Evolutionary conservation across 2,329 filamentous ascomycete species (phyloP), one percentile per base, ranked within the genome.

Genomic region (Fusarium paranaense): DNA sequence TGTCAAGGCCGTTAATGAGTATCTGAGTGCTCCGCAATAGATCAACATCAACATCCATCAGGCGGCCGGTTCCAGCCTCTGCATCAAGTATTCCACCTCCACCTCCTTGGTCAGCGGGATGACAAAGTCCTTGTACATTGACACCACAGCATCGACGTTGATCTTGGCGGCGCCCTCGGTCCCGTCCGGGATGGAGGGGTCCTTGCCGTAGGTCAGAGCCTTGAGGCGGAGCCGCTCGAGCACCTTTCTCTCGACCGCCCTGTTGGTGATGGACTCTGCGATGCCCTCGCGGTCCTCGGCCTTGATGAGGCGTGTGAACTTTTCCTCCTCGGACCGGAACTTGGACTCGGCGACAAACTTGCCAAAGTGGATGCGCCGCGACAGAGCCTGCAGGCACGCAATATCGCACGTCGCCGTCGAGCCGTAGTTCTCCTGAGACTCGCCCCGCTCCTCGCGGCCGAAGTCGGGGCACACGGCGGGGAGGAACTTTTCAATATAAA

Each of bases 341-440:
- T 99, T 99, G 69, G 93, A 92, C 87, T 99, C 97, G 50, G 97
- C 97, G 10, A 99, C 97, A 80, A 98, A 98, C 85, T 98, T 99
- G 77, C 97, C 97, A 85, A 98, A 99, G 84, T 99, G 97, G 77
- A 99, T 97, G 64, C 97, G 89, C 47, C 96, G 90, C 42, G 94
- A 97, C 56, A 99, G 86, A 5, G 97, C 94, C 86, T 99, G 97
- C 73, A 99, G 87, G 78, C 94, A 96, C 62, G 90, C 89, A 70
- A 99, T 97, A 83, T 99, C 97, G 81, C 93, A 95, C 1, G 95
- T 97, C 2, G 95, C 96, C 1, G 95, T 89, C 7, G 94, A 97
- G 18, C 97, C 97, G 85, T 98, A 99, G 85, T 99, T 98, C 84
- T 98, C 97, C 82, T 95, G 92, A 16, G 90, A 90, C 82, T 97